phyloP scores from a whole-genome alignment of 768 basidiomycete species.

The Tylopilus felleus region DNA sequence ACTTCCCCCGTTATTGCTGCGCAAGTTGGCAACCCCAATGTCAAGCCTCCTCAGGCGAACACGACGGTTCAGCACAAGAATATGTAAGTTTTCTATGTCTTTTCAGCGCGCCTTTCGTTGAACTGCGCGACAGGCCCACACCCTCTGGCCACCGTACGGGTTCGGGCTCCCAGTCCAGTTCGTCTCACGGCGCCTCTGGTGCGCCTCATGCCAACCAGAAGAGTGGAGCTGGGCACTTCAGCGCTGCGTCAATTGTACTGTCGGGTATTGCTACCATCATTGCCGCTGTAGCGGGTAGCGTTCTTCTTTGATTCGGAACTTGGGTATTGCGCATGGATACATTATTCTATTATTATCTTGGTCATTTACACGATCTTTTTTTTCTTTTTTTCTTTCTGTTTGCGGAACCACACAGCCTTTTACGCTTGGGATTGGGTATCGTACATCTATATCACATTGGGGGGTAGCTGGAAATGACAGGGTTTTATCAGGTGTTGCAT shows the following conservation, averaged over 20 bases:
- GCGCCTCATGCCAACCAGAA: constrained; percentile 32
- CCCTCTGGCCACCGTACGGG: background rate
- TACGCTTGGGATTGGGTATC: background rate
- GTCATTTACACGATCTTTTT: constrained; percentile 4
- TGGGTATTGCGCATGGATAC: constrained; percentile 3
- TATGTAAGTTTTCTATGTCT: constrained; percentile 6
- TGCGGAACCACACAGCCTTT: background rate
- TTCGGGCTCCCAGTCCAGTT: constrained; percentile 6
- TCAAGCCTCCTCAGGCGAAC: constrained; percentile 17
- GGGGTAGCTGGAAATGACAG: constrained; percentile 4
- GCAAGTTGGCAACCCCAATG: constrained; percentile 16
- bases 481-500: background rate
- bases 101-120: background rate
- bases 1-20: constrained; percentile 28
- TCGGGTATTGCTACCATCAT: constrained; percentile 23
- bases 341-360: constrained; percentile 6
- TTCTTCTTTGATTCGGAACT: constrained; percentile 18
- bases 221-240: constrained; percentile 30
- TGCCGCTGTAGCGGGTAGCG: constrained; percentile 21
- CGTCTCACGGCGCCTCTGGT: constrained; percentile 14
- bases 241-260: constrained; percentile 19
- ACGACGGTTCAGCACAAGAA: constrained; percentile 1
- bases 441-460: background rate
- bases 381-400: background rate
- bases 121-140: constrained; percentile 2